These are phyloP conservation scores for Mycena citricolor DNA, from an alignment of 1,284 basidiomycete species.

Conservation along the genomic window DNA sequence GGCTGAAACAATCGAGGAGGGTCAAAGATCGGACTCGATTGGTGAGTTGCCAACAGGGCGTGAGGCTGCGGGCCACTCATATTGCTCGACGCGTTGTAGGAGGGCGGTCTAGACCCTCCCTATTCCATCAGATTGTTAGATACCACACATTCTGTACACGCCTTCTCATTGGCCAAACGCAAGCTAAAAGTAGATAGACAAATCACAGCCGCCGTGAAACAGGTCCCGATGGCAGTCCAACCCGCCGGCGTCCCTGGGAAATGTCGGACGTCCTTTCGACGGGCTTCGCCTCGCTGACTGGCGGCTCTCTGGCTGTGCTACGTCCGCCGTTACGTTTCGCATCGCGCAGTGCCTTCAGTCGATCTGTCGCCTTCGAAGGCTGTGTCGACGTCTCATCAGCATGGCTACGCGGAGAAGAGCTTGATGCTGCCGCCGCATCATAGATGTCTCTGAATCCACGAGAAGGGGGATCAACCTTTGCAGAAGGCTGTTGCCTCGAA, in stretches of 20 bases:
- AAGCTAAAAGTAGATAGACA: no score
- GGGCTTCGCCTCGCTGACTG: neutral
- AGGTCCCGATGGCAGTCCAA: slow-evolving; percentile 33
- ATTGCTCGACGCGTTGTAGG: no score
- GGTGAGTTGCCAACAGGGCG: no score
- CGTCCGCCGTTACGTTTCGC: slow-evolving; percentile 41
- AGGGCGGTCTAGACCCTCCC: no score
- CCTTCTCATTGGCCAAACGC: no score
- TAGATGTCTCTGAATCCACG: slow-evolving; percentile 40
- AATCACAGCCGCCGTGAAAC: slow-evolving; percentile 23
- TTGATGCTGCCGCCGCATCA: slow-evolving; percentile 29
- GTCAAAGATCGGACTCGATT: no score
- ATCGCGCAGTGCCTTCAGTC: slow-evolving; percentile 54
- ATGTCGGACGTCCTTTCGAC: slow-evolving; percentile 12
- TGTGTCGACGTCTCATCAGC: slow-evolving; percentile 25
- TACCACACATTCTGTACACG: no score
- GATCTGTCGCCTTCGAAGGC: slow-evolving; percentile 44
- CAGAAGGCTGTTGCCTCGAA: no score
- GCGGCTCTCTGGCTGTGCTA: slow-evolving; percentile 8
- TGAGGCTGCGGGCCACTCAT: no score
- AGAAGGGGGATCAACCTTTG: slow-evolving; percentile 19
- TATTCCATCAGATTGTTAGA: no score
- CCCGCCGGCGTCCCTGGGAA: slow-evolving; percentile 21
- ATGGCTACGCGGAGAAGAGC: slow-evolving; percentile 17
- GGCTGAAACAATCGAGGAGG: no score